A percentile compares a stretch with the other conserved stretches of the same genome.
Conservation (phyloP, 2,329 filamentous ascomycete genomes). For the Lizonia empirigonia region DNA sequence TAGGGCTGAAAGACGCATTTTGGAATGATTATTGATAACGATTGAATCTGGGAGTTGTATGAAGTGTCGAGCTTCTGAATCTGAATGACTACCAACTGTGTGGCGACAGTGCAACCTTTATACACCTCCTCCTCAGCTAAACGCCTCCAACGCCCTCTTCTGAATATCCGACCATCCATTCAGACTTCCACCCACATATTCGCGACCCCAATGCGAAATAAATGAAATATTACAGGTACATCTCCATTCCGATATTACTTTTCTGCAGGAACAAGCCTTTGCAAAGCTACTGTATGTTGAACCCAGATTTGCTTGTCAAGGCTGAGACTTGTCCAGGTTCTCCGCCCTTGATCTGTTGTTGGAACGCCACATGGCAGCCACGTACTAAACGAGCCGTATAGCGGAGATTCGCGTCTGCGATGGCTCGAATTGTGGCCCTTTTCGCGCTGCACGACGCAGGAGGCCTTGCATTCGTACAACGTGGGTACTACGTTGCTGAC, state of each 20-base stretch:
- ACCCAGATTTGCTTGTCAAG: neutral
- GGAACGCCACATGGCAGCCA: neutral
- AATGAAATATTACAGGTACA: too few species aligned
- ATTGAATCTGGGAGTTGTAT: neutral
- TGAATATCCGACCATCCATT: neutral
- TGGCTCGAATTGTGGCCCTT: neutral
- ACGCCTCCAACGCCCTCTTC: neutral
- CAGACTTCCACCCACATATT: neutral
- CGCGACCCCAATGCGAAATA: too few species aligned
- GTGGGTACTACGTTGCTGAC: neutral
- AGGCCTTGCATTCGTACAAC: neutral
- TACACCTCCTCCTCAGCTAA: neutral
- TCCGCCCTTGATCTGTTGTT: neutral
- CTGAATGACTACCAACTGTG: too few species aligned
- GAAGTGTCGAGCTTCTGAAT: too few species aligned
- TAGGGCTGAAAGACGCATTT: constrained; percentile 4
- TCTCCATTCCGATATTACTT: constrained; percentile 11
- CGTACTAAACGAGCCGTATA: neutral
- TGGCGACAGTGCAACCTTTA: neutral
- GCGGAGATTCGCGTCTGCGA: neutral
- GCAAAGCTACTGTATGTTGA: neutral
- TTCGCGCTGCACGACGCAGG: neutral
- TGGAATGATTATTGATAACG: neutral
- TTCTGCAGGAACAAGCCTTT: constrained; percentile 10
- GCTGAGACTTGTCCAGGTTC: neutral